phyloP scores from a whole-genome alignment of 2,329 filamentous ascomycete species.

The Arthrobotrys entomopaga region DNA sequence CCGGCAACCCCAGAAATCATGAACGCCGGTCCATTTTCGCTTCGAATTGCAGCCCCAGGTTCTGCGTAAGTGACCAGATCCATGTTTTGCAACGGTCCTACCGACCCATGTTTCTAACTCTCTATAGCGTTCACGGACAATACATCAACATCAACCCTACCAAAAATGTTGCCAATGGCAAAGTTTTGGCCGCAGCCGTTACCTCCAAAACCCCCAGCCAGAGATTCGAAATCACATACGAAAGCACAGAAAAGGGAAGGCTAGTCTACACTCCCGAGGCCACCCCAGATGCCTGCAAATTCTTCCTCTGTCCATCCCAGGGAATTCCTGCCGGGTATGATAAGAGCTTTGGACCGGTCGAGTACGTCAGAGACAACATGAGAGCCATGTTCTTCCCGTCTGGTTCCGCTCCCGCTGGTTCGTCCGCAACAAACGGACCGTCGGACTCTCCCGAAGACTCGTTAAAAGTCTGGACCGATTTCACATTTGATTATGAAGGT shows the following conservation, averaged over 20 bases:
- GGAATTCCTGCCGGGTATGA: slow-evolving; percentile 38
- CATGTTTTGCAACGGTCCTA: not conserved
- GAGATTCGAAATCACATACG: slow-evolving; percentile 41
- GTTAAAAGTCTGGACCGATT: slow-evolving; percentile 44
- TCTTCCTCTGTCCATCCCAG: slow-evolving; percentile 39
- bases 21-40: slow-evolving; percentile 50
- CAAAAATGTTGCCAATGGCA: slow-evolving; percentile 26
- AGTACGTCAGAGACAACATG: slow-evolving; percentile 52
- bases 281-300: slow-evolving; percentile 33
- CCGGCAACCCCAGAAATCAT: slow-evolving; percentile 25
- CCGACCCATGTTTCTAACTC: not conserved
- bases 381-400: slow-evolving; percentile 41
- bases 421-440: not conserved
- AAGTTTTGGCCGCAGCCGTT: slow-evolving; percentile 28
- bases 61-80: slow-evolving; percentile 26
- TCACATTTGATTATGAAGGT: slow-evolving; percentile 33
- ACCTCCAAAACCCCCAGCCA: slow-evolving; percentile 28
- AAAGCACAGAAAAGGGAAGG: slow-evolving; percentile 19
- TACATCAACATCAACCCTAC: slow-evolving; percentile 34
- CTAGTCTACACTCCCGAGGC: slow-evolving; percentile 42
- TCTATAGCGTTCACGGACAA: slow-evolving; percentile 22
- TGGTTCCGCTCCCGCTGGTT: not conserved
- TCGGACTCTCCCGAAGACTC: not conserved
- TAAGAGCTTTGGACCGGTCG: slow-evolving; percentile 25
- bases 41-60: slow-evolving; percentile 36